phyloP scores from a whole-genome alignment of 2,329 filamentous ascomycete species.

The Pestalotiopsis sp. region DNA sequence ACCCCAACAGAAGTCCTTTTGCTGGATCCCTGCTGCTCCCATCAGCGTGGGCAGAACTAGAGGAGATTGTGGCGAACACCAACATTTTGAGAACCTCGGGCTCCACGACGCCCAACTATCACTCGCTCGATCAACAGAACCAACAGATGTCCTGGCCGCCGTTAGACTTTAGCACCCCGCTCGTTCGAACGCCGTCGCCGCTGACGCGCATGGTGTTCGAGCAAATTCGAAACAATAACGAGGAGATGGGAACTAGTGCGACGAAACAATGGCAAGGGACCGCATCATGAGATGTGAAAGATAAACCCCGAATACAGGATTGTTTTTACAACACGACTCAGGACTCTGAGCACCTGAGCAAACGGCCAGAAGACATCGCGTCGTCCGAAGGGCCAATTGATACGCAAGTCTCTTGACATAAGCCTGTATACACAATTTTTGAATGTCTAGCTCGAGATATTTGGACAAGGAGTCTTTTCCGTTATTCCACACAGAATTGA shows the following conservation, averaged over 20 bases:
- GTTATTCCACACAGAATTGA: too few relatives aligned
- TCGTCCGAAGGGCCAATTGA: too few relatives aligned
- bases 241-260: neutral
- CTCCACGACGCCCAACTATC: conserved; percentile 13
- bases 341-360: too few relatives aligned
- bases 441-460: too few relatives aligned
- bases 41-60: conserved; percentile 18
- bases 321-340: too few relatives aligned
- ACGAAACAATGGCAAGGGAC: neutral
- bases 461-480: too few relatives aligned
- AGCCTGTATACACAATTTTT: too few relatives aligned
- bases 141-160: conserved; percentile 17
- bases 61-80: conserved; percentile 12
- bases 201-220: conserved; percentile 16
- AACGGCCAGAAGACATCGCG: too few relatives aligned
- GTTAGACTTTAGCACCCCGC: conserved; percentile 17
- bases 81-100: conserved; percentile 12
- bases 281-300: neutral
- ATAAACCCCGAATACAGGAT: too few relatives aligned
- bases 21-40: conserved; percentile 5
- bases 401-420: too few relatives aligned
- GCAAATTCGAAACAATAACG: neutral
- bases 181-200: conserved; percentile 18
- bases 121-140: conserved; percentile 15
- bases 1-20: neutral